A percentile compares a stretch with the other conserved stretches of the same genome.
phyloP scores from a whole-genome alignment of 768 basidiomycete genomes.

The Xerocomellus chrysenteron region DNA sequence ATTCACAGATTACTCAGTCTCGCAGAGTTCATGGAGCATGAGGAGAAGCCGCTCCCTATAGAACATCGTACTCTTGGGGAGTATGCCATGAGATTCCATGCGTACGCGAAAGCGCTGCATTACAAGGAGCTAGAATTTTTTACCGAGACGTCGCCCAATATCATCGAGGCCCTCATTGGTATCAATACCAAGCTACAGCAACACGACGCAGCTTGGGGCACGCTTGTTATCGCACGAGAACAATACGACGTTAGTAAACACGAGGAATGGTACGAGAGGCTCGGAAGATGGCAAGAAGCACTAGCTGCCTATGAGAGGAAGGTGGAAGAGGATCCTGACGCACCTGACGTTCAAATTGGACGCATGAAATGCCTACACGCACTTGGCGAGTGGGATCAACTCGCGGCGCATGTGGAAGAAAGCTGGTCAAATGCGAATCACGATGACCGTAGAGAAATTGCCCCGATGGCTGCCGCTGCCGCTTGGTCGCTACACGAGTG shows the following conservation, averaged over 20 bases:
- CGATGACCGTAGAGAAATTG: slow-evolving; percentile 87
- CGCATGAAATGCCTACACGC: slow-evolving; percentile 96
- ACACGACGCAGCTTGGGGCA: slow-evolving; percentile 97
- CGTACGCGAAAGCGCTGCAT: slow-evolving; percentile 96
- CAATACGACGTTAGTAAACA: slow-evolving; percentile 90
- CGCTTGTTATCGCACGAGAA: slow-evolving; percentile 83
- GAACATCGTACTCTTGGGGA: slow-evolving; percentile 92
- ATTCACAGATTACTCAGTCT: slow-evolving; percentile 90
- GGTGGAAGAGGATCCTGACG: slow-evolving; percentile 68
- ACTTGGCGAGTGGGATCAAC: slow-evolving; percentile 94
- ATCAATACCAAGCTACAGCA: slow-evolving; percentile 97
- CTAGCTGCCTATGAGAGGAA: slow-evolving; percentile 81
- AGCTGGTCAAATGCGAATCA: slow-evolving; percentile 81
- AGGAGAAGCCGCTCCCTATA: slow-evolving; percentile 93
- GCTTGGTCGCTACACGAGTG: slow-evolving; percentile 97
- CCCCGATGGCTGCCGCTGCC: slow-evolving; percentile 95
- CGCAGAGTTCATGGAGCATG: slow-evolving; percentile 99
- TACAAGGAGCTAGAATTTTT: slow-evolving; percentile 99
- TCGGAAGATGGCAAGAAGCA: slow-evolving; percentile 96
- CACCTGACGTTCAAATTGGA: slow-evolving; percentile 79
- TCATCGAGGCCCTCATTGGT: slow-evolving; percentile 92
- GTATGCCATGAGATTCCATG: slow-evolving; percentile 89
- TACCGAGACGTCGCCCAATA: slow-evolving; percentile 82
- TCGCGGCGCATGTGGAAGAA: slow-evolving; percentile 82
- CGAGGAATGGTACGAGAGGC: slow-evolving; percentile 97